Evolutionary conservation across 73 alveolate genomes (phyloP), one percentile per base, ranked within the genome.

Genomic region (Blepharisma japonicum): DNA sequence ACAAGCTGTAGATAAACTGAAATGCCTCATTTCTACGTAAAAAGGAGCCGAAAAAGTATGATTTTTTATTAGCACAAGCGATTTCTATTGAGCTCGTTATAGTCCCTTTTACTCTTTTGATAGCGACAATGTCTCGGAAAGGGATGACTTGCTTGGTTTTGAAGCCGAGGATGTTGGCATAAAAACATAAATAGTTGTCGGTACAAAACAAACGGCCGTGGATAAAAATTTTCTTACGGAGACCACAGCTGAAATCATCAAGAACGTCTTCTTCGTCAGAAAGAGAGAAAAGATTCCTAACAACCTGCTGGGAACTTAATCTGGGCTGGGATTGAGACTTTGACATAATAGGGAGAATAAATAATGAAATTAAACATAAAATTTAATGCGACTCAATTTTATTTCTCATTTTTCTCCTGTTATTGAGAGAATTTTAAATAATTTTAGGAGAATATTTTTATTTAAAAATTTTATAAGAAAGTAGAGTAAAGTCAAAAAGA

Each of bases 241-340:
- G 18, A 6, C 93, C 84, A 51, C 98, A 94, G 51, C 93, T 88
- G 76, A 94, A 94, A 77, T 94, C 97, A 68, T 94, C 98, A 55
- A 86, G 82, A 25, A 94, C 77, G 48, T 83, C 84, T 84, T 91
- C 97, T 47, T 82, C 90, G 68, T 86, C 80, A n/a, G 87, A 81
- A 39, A 93, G 82, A 53, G 71, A 66, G 71, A 93, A 90, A 20
- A 94, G 78, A 20, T 86, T 84, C 25, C 96, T 74, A 0, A 94
- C 96, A 42, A 79, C 56, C 42, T 85, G 71, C 56, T 84, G 54
- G 7, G 89, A 53, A 11, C 91, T 68, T 81, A 84, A 83, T 77
- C 56, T 81, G 11, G 49, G 47, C 23, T 61, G 74, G 74, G 42
- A 32, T 32, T 32, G 42, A 32, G 42, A 32, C 42, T 32, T 32